Conservation (phyloP, 2,329 filamentous ascomycete genomes). For the Trichophyton mentagrophytes region DNA sequence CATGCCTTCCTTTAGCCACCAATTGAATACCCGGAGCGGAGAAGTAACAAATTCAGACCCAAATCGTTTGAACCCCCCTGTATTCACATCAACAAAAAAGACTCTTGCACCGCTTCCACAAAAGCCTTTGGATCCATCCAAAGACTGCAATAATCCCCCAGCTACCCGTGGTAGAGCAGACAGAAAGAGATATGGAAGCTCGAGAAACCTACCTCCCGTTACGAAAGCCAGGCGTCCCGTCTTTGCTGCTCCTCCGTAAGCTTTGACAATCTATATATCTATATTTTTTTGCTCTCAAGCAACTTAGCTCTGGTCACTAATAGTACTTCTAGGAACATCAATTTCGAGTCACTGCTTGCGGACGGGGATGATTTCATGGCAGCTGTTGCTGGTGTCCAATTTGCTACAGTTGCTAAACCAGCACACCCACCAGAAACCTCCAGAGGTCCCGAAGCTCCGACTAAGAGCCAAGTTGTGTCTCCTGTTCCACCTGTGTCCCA, state of each 20-base stretch:
- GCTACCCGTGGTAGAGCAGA: background rate
- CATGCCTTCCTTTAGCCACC: background rate
- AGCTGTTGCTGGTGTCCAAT: constrained; percentile 7
- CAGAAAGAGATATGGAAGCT: background rate
- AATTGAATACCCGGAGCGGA: background rate
- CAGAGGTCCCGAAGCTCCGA: background rate
- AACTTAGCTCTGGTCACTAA: constrained; percentile 4
- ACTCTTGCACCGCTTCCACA: background rate
- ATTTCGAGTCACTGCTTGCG: constrained; percentile 11
- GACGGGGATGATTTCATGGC: constrained; percentile 14
- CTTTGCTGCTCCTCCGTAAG: constrained; percentile 7
- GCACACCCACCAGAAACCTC: background rate
- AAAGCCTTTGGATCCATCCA: constrained; percentile 8
- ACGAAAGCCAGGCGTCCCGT: constrained; percentile 9
- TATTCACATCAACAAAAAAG: background rate
- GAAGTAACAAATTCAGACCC: background rate
- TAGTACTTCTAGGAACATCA: constrained; percentile 5
- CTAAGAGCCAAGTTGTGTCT: background rate
- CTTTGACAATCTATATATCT: background rate
- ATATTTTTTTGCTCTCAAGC: background rate
- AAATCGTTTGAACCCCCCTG: background rate
- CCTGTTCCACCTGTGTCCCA: background rate
- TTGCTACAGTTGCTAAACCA: background rate
- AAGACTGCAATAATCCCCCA: constrained; percentile 8
- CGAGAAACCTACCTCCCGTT: background rate